Conservation (phyloP, 768 basidiomycete genomes). For the Suillus variegatus region DNA sequence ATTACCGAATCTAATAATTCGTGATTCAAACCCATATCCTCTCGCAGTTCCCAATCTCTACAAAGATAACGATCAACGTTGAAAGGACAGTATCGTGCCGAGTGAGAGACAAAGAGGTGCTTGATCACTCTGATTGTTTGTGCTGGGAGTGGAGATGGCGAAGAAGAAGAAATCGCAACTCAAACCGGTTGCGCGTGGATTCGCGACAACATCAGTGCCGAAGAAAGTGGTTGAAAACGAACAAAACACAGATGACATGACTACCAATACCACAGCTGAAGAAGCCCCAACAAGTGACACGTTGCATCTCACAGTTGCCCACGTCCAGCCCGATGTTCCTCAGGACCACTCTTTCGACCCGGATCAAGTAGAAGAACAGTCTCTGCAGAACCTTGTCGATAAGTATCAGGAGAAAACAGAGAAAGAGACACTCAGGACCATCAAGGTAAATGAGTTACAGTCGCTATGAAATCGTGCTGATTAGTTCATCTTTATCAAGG, state of each 20-base stretch:
- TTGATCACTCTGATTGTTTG: background rate
- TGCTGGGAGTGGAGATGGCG: conserved; percentile 46
- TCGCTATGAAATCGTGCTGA: background rate
- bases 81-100: background rate
- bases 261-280: conserved; percentile 12
- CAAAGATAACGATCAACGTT: background rate
- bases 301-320: background rate
- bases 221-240: conserved; percentile 57
- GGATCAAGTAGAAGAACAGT: conserved; percentile 50
- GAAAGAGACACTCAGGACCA: conserved; percentile 70
- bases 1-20: background rate
- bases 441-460: conserved; percentile 43
- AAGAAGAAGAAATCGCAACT: conserved; percentile 87
- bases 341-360: conserved; percentile 32
- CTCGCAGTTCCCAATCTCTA: background rate
- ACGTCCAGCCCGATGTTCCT: conserved; percentile 12
- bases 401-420: conserved; percentile 86
- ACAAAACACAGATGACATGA: conserved; percentile 12
- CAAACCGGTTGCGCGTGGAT: conserved; percentile 74
- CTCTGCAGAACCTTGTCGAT: conserved; percentile 75
- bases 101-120: background rate
- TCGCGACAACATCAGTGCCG: conserved; percentile 80
- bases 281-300: conserved; percentile 1
- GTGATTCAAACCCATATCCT: background rate
- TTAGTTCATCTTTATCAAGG: conserved; percentile 39